Evolutionary conservation across 2,329 filamentous ascomycete genomes (phyloP), one percentile per base, ranked within the genome.

Genomic region (Fusarium musae): DNA sequence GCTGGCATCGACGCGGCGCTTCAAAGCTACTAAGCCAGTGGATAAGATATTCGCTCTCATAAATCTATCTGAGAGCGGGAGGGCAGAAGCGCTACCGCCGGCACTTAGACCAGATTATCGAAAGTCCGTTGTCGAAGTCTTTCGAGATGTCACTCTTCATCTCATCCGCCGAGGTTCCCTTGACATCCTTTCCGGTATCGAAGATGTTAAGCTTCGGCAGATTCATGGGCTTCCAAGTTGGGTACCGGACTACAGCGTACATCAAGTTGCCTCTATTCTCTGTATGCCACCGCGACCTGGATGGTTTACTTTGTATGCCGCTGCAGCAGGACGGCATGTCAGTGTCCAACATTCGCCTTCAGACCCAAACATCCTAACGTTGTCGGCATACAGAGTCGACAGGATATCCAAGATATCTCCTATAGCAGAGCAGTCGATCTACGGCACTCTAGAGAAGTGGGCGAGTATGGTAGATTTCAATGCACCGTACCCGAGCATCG

Each of bases 291-390:
- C 50, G 0, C 34, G 50, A 2, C 23, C 34, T 21, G 50, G 13
- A 11, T 39, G 2, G 4, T 1, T 13, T 4, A 54, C 34, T 13
- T 28, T 54, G 13, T 54, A 54, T 17, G 23, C 50, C 2, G 19
- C 34, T n/a, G 50, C 34, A 5, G 4, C 2, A 7, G n/a, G 30
- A 7, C 47, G n/a, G 13, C 7, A 34, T 1, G 16, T 50, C 28
- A 9, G 7, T 19, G 3, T 50, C 3, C 7, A 19, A 4, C 1
- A 34, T 12, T 50, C 30, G 1, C 3, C 30, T 3, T 5, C 10
- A 0, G 21, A 34, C 0, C 23, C 23, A 2, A 8, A 53, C 0
- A 28, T 1, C 19, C 13, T 53, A 6, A 17, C 5, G 0, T 0
- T 53, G 10, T 28, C 13, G 3, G 34, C 50, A 1, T 28, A 54